Evolutionary conservation across 2,329 filamentous ascomycete species (phyloP).

Genomic region (Nothophaeocryptopus gaeumannii): DNA sequence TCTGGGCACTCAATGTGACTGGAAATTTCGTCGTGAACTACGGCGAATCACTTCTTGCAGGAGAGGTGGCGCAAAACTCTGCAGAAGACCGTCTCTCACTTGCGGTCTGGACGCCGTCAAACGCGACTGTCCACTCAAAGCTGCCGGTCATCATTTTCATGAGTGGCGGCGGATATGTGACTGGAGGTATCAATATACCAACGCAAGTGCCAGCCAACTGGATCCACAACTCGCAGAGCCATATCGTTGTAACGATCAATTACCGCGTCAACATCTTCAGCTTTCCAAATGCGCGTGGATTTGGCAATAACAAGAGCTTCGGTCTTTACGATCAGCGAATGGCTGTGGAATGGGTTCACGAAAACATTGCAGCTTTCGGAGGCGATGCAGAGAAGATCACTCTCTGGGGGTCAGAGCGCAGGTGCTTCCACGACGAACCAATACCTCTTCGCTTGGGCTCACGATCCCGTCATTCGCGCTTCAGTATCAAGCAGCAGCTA

Average conservation of each 20-base stretch:
- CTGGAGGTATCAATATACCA: constrained; percentile 44
- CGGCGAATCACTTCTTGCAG: constrained; percentile 8
- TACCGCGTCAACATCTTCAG: constrained; percentile 42
- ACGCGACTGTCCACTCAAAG: constrained; percentile 19
- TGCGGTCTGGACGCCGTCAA: constrained; percentile 45
- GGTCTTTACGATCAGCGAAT: constrained; percentile 42
- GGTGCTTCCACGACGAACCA: constrained; percentile 27
- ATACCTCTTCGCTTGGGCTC: constrained; percentile 33
- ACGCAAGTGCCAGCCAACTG: constrained; percentile 44
- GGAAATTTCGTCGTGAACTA: constrained; percentile 9
- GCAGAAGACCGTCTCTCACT: constrained; percentile 45
- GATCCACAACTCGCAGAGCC: constrained; percentile 39
- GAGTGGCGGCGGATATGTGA: constrained; percentile 46
- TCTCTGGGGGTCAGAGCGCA: constrained; percentile 40
- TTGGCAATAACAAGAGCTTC: constrained; percentile 35
- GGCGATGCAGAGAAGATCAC: constrained; percentile 40
- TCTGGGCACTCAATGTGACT: constrained; percentile 29
- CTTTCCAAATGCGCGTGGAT: constrained; percentile 32
- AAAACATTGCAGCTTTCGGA: constrained; percentile 43
- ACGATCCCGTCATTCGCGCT: constrained; percentile 38
- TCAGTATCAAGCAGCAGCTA: constrained; percentile 6
- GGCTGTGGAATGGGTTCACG: constrained; percentile 39
- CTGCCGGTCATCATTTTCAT: constrained; percentile 49
- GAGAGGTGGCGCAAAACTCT: constrained; percentile 13
- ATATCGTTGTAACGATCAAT: constrained; percentile 43